Evolutionary conservation across 2,329 filamentous ascomycete species (phyloP).

Genomic region (Arachnopeziza araneosa): DNA sequence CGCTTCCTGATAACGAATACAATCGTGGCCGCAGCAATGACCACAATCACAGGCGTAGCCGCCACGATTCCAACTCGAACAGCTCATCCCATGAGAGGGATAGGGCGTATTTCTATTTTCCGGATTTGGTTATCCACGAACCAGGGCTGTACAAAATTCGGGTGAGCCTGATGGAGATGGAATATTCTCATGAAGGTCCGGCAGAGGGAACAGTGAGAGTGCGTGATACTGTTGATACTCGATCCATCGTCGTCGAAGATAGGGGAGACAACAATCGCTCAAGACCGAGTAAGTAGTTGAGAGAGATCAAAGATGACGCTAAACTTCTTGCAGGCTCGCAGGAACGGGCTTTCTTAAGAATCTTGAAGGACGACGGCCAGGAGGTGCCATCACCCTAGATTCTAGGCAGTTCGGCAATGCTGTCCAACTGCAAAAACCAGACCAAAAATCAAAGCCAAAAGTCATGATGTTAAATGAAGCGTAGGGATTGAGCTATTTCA

Average conservation of each 20-base stretch:
- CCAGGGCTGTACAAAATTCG: slow-evolving; percentile 26
- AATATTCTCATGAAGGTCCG: slow-evolving; percentile 19
- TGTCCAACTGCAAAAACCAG: background rate
- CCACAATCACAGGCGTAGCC: background rate
- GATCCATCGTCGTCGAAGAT: slow-evolving; percentile 23
- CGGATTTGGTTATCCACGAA: slow-evolving; percentile 24
- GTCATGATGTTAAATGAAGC: background rate
- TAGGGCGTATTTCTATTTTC: slow-evolving; percentile 28
- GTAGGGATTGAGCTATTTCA: background rate
- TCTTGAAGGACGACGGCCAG: slow-evolving; percentile 26
- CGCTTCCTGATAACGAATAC: slow-evolving; percentile 16
- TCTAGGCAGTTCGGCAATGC: background rate
- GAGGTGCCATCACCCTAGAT: slow-evolving; percentile 12
- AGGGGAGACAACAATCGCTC: slow-evolving; percentile 11
- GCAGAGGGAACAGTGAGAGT: slow-evolving; percentile 20
- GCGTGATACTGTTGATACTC: slow-evolving; percentile 25
- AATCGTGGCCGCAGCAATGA: background rate
- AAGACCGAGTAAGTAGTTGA: slow-evolving; percentile 21
- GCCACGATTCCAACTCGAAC: background rate
- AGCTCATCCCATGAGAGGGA: slow-evolving; percentile 14
- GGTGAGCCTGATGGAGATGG: slow-evolving; percentile 28
- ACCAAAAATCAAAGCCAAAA: background rate
- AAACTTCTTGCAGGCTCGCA: slow-evolving; percentile 18
- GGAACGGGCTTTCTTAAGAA: slow-evolving; percentile 24
- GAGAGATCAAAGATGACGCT: slow-evolving; percentile 4